phyloP scores from a whole-genome alignment of 345 rosid genomes.

The Euclidium syriacum region DNA sequence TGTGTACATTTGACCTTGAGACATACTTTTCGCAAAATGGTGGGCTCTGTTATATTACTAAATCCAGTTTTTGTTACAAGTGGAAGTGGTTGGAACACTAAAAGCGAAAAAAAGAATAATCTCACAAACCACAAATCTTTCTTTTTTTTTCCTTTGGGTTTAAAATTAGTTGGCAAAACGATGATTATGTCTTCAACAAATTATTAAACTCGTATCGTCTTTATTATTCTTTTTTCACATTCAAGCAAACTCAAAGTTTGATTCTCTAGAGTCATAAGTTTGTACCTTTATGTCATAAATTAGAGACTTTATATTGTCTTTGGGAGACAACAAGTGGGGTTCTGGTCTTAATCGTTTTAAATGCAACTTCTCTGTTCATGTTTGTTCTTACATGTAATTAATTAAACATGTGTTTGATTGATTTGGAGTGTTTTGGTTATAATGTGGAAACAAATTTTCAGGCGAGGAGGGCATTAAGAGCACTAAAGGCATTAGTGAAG shows the following conservation, averaged over 20 bases:
- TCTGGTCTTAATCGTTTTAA: too few relatives aligned
- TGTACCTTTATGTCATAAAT: too few relatives aligned
- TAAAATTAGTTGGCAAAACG: conserved; percentile 12
- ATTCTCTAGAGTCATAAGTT: too few relatives aligned
- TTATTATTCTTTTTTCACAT: conserved; percentile 1
- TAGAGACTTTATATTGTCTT: background rate
- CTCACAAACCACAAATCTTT: conserved; percentile 1
- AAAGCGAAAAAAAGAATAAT: conserved; percentile 16
- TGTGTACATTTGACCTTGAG: conserved; percentile 27
- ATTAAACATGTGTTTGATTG: too few relatives aligned
- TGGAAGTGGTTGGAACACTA: conserved; percentile 30
- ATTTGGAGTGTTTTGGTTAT: background rate
- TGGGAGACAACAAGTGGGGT: too few relatives aligned
- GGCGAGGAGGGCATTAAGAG: conserved; percentile 91
- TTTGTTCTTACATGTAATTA: too few relatives aligned
- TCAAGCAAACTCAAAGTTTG: conserved; percentile 3
- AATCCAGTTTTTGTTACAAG: conserved; percentile 22
- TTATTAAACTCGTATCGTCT: background rate
- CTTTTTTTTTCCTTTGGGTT: background rate
- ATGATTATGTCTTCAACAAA: conserved; percentile 24
- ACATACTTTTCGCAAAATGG: conserved; percentile 11
- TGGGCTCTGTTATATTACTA: conserved; percentile 27
- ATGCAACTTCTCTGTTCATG: too few relatives aligned
- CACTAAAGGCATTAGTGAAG: conserved; percentile 81
- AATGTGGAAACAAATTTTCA: conserved; percentile 18